Evolutionary conservation across 805 yeast genomes (phyloP), one percentile per base, ranked within the genome.

Genomic region (Myxozyma lipomycoides): DNA sequence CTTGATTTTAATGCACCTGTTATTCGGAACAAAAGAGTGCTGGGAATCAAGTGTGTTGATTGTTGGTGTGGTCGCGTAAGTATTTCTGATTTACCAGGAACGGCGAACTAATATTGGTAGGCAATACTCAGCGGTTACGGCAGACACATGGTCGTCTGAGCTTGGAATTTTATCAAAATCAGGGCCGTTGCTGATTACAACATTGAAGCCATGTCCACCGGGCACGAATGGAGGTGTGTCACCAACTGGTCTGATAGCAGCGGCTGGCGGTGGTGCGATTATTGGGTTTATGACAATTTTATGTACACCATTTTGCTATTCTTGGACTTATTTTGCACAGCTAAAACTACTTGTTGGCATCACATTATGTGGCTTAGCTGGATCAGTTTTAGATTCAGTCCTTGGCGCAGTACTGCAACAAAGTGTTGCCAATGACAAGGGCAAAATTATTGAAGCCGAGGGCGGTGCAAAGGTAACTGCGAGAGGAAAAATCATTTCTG

Each of bases 161-260:
- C 59, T 74, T 18, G 78, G 78, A 1, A 73, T 74, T 7, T 58
- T 74, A 18, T 70, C 77, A 1, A 61, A 54, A 24, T 44, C 65
- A 17, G 48, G 57, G 2, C 77, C 78, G 2, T 55, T 70, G 21
- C 62, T 74, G 28, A 71, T 74, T 48, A 72, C 76, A 4, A 69
- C 73, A 4, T 62, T 73, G 32, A 54, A 64, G 36, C 62, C 64
- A 10, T 74, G 75, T 43, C 77, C 78, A 2, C 70, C 69, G 19
- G 78, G 78, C 9, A 74, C 77, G 9, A 74, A 74, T 59, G 78
- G 78, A 4, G 78, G 77, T 17, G 68, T 74, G 1, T 63, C 76
- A 0, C 56, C 43, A 3, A 50, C 62, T 17, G 78, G 78, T 0
- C 49, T 73, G 9, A 26, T 57, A 1, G 70, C 71, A 15, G 77